Evolutionary conservation across 208 protist species (phyloP), one percentile per base, ranked within the genome.

Genomic region (Trypanosoma mega): DNA sequence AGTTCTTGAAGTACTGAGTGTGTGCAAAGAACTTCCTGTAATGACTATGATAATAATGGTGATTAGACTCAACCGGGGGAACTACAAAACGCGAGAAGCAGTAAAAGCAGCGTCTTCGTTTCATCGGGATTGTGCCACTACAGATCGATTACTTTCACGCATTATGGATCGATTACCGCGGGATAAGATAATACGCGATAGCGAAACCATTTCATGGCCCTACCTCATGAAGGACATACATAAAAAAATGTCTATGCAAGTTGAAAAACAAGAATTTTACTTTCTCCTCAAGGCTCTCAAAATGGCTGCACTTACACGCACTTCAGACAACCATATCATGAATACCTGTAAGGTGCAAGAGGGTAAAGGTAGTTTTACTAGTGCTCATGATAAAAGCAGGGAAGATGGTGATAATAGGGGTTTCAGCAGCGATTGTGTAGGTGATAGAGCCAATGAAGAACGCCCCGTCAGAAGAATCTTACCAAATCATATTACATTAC

Each of bases 211-310:
- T 20, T n/a, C n/a, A 43, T 36, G n/a, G 2, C 0, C 57, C 43
- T 14, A 59, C 2, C 23, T 47, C 4, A 54, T 59, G 23, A 71
- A 71, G 41, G 47, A 29, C n/a, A 53, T 71, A 31, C 64, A 71
- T 23, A 71, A 71, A 24, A n/a, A 56, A 23, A 30, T 18, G 21
- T 9, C 37, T 23, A 37, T 20, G 7, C 9, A 1, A 0, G 51
- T 71, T 52, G 64, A 71, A 37, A 63, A 46, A 49, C 56, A 49
- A 31, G 64, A 71, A 27, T 44, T 71, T 5, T 2, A 58, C 6
- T 71, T 59, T 27, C 33, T 71, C 0, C 8, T 39, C 34, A 39
- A 12, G 6, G 34, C 12, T 6, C 34, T 39, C 34, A 39, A 39
- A 39, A 39, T 39, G 34, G 6, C 34, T 16, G 34, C 34, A 12